phyloP scores from a whole-genome alignment of 2,329 filamentous ascomycete genomes.

The Macrophomina phaseolina region DNA sequence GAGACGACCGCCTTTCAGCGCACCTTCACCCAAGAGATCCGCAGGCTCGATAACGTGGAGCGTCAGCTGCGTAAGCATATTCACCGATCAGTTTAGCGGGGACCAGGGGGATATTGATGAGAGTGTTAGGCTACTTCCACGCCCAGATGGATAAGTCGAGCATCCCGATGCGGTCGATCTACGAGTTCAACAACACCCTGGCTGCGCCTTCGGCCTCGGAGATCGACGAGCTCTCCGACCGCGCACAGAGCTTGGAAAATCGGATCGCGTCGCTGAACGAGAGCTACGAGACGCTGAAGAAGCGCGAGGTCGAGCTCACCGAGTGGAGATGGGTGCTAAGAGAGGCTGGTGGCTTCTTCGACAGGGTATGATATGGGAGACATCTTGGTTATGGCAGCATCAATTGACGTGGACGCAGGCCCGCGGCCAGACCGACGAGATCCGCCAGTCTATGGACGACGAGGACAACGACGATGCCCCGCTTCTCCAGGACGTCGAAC shows the following conservation, averaged over 20 bases:
- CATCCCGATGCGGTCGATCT: slow-evolving; percentile 85
- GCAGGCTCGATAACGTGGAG: slow-evolving; percentile 96
- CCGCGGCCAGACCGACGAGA: slow-evolving; percentile 95
- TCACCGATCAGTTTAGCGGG: slow-evolving; percentile 3
- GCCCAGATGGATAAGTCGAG: slow-evolving; percentile 92
- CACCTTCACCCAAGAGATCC: slow-evolving; percentile 97
- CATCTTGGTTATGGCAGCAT: neutral
- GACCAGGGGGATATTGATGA: neutral
- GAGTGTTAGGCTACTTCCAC: slow-evolving; percentile 80
- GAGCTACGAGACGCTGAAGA: slow-evolving; percentile 98
- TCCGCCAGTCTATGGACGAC: slow-evolving; percentile 82
- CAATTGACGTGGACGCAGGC: slow-evolving; percentile 56
- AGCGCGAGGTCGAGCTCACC: slow-evolving; percentile 92
- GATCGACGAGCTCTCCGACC: slow-evolving; percentile 93
- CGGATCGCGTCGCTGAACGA: slow-evolving; percentile 91
- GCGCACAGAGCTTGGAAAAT: slow-evolving; percentile 90
- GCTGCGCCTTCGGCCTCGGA: slow-evolving; percentile 89
- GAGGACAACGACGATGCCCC: slow-evolving; percentile 91
- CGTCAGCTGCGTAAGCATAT: slow-evolving; percentile 82
- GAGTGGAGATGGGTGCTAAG: slow-evolving; percentile 98
- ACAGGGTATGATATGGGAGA: slow-evolving; percentile 59
- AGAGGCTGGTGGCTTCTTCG: slow-evolving; percentile 97
- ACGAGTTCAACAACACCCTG: slow-evolving; percentile 86
- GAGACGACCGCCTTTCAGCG: slow-evolving; percentile 94
- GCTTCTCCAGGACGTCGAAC: slow-evolving; percentile 89